Conservation (phyloP, 2,329 filamentous ascomycete species). For the Apiospora phragmitis region DNA sequence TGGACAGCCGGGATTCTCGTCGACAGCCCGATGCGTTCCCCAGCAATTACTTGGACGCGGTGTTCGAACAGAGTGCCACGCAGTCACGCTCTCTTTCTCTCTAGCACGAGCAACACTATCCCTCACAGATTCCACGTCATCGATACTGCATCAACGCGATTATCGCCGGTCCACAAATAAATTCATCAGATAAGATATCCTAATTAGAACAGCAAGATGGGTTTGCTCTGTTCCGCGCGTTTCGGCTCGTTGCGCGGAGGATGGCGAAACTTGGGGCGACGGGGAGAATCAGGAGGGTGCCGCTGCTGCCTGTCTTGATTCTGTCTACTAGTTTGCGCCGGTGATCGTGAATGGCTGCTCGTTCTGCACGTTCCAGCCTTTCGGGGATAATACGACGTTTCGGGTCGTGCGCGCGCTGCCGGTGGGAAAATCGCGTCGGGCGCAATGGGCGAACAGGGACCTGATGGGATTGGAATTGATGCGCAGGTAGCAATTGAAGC, state of each 20-base stretch:
- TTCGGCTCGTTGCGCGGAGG: not conserved
- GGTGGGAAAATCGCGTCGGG: constrained; percentile 6
- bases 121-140: constrained; percentile 11
- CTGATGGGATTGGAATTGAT: not conserved
- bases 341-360: constrained; percentile 1
- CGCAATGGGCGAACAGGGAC: constrained; percentile 1
- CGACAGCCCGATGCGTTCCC: constrained; percentile 2
- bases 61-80: constrained; percentile 8
- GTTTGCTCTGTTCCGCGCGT: not conserved
- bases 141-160: constrained; percentile 12
- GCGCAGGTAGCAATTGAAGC: constrained; percentile 1
- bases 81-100: constrained; percentile 6
- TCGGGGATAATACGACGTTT: constrained; percentile 5
- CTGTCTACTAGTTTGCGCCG: not conserved
- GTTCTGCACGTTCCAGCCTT: constrained; percentile 4
- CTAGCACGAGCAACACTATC: constrained; percentile 9
- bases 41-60: not conserved
- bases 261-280: not conserved
- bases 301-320: constrained; percentile 3
- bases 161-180: constrained; percentile 7
- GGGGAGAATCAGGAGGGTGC: not conserved
- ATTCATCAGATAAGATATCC: constrained; percentile 9
- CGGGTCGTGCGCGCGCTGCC: not conserved
- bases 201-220: constrained; percentile 3
- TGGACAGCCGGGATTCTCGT: no score